Base-by-base conservation (phyloP, 2,329 filamentous ascomycete species). In the Pyrenophora seminiperda region DNA sequence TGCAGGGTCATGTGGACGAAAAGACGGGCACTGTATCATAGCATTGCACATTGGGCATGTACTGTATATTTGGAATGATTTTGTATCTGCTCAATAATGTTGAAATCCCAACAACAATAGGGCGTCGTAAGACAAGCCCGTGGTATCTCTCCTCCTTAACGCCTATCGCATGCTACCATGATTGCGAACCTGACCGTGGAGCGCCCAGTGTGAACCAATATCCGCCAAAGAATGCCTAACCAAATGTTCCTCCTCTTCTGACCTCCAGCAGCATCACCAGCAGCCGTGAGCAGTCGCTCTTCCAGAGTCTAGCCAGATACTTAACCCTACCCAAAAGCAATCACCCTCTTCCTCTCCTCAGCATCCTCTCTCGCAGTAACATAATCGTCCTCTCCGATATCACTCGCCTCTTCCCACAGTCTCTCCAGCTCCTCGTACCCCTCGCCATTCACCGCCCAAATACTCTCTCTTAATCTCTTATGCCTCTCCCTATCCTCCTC, bases 401-500 rank as follows among this genome's bases (percentile, higher is more conserved):
- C 90, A 65, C 90, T 96, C 14, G 85, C 87, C 68, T 96, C 91
- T 32, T 94, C 90, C 88, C 89, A 95, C 58, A 95, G 75, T 74
- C 85, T 89, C 56, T 87, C 83, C 75, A 91, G 87, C 74, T 97
- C 93, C 42, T 60, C 56, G n/a, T 69, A 68, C 7, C 80, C 77
- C 24, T 83, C 81, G 7, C 82, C 80, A 22, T 84, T 84, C 2
- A 96, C 86, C 0, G 91, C 90, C 94, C 95, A 99, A 56, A 96
- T 95, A 63, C 87, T 91, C 76, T 99, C 94, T 17, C 94, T 79
- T 65, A 93, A 78, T 34, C 93, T 80, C 79, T 99, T 99, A 73
- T 99, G 95, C 34, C 94, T 80, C 73, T 99, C 94, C 3, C 94
- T 81, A 73, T 99, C 94, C 75, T 99, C 95, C 64, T 99, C 95